Conservation (phyloP, 176 grass and related monocot species). For the Bothriochloa decipiens region DNA sequence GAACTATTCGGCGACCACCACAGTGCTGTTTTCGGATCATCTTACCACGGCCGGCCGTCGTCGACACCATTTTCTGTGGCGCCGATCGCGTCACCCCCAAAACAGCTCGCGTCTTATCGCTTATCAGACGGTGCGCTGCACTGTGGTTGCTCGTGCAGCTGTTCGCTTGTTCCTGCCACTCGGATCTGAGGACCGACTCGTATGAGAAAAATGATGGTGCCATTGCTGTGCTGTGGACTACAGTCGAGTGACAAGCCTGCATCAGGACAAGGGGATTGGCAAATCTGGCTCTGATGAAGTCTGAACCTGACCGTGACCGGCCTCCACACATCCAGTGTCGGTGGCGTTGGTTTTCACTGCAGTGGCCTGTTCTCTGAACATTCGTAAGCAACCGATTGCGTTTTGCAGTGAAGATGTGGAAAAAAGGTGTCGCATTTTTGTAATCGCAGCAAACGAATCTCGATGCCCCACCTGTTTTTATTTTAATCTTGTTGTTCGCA, state of each 20-base stretch:
- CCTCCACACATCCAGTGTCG: not conserved
- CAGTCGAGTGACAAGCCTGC: not conserved
- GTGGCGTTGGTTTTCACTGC: conserved; percentile 14
- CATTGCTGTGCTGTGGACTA: not conserved
- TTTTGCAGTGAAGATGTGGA: not conserved
- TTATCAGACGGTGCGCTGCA: too few species aligned
- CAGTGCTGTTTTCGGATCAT: not conserved
- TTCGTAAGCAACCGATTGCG: not conserved
- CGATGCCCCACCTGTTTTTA: not conserved
- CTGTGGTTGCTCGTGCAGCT: too few species aligned
- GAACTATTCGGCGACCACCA: not conserved
- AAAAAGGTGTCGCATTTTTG: not conserved
- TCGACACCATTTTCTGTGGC: too few species aligned
- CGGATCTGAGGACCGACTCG: not conserved
- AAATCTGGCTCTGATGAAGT: not conserved
- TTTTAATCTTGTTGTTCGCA: not conserved
- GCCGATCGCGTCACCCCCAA: too few species aligned
- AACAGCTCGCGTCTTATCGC: too few species aligned
- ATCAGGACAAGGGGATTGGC: not conserved
- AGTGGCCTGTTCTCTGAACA: not conserved
- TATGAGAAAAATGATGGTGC: not conserved
- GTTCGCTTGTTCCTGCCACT: too few species aligned
- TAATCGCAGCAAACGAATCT: not conserved
- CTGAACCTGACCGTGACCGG: not conserved
- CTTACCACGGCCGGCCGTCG: too few species aligned